Base-by-base conservation (phyloP, 1,284 basidiomycete species). In the Lignosus rhinocerotis region DNA sequence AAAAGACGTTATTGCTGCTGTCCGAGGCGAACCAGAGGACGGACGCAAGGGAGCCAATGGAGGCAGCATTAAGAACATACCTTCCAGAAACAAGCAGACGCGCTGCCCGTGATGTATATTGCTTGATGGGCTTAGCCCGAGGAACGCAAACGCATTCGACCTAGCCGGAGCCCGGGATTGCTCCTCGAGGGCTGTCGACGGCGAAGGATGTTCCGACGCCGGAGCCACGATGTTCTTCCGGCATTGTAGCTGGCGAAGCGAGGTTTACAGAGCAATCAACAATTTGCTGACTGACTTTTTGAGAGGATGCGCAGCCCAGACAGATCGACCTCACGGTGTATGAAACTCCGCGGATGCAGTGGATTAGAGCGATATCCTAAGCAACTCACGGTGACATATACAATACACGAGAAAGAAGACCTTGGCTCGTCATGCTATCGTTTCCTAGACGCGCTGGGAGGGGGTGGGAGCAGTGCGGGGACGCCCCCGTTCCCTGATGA, bases 381-480 rank as follows among this genome's bases (percentile, higher is more conserved):
- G 43, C 45, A 19, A 61, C 54, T 59, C 54, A 59, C 59, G 19
- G 44, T 14, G 10, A 25, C 51, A 49, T 12, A 25, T 55, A 53
- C 57, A 57, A 56, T 56, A 41, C 34, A 48, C 25, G 30, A 32
- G 42, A 17, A 17, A 12, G 19, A 34, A 32, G 17, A 41, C 12
- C 30, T 30, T 10, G 33, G 12, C 21, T 7, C n/a, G 12, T 14
- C 17, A 16, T 19, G 12, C 52, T 59, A 63, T 61, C 68, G 72
- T 56, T 66, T 72, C 67, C 70, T 81, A 38, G 75, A 77, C 17
- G 81, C 79, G 67, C 83, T 82, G 9, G 89, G 89, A 7, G 89
- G 90, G 17, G 89, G 90, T 9, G 89, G 90, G 33, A 92, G 74
- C n/a, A 92, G 76, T 6, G 62, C 51, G 16, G 90, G 89, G 49